Percentiles rank a stretch among this genome's conserved stretches.
Conservation (phyloP, 805 yeast genomes). For the Priceomyces carsonii region DNA sequence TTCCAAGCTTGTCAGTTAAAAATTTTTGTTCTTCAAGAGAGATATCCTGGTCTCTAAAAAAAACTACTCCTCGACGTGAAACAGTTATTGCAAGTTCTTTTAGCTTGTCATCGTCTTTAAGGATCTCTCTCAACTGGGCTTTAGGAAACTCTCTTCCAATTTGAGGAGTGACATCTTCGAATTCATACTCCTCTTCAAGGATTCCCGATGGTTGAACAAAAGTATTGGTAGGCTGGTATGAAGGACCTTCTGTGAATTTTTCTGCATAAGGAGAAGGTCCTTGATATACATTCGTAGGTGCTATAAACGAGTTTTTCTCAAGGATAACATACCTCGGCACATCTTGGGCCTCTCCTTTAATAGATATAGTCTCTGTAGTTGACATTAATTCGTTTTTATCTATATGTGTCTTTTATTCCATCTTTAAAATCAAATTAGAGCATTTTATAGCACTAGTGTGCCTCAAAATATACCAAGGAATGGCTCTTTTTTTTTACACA, state of each 20-base stretch:
- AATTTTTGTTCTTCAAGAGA: slow-evolving; percentile 5
- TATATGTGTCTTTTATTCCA: slow-evolving; percentile 1
- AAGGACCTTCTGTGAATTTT: slow-evolving; percentile 5
- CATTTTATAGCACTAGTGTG: too few relatives aligned
- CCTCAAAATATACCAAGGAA: too few relatives aligned
- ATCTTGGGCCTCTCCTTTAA: background rate
- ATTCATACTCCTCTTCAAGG: slow-evolving; percentile 5
- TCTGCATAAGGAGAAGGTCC: slow-evolving; percentile 8
- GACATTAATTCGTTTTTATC: slow-evolving; percentile 1
- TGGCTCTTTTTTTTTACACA: too few relatives aligned
- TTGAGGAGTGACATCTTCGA: slow-evolving; percentile 5
- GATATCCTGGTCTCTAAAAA: slow-evolving; percentile 6
- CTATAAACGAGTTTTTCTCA: slow-evolving; percentile 1
- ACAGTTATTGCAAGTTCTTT: slow-evolving; percentile 5
- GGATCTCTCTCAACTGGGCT: slow-evolving; percentile 7
- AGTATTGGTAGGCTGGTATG: slow-evolving; percentile 5
- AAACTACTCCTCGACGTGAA: slow-evolving; percentile 6
- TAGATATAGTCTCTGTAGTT: too few relatives aligned
- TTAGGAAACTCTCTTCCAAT: slow-evolving; percentile 6
- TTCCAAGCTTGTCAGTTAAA: slow-evolving; percentile 5
- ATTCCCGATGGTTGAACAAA: slow-evolving; percentile 5
- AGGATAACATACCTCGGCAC: slow-evolving; percentile 5
- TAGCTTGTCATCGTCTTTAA: slow-evolving; percentile 5
- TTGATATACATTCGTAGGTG: background rate
- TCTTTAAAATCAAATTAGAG: too few relatives aligned